Evolutionary conservation across 1,139 yeast species (phyloP).

Genomic region (Hansenula sp.): DNA sequence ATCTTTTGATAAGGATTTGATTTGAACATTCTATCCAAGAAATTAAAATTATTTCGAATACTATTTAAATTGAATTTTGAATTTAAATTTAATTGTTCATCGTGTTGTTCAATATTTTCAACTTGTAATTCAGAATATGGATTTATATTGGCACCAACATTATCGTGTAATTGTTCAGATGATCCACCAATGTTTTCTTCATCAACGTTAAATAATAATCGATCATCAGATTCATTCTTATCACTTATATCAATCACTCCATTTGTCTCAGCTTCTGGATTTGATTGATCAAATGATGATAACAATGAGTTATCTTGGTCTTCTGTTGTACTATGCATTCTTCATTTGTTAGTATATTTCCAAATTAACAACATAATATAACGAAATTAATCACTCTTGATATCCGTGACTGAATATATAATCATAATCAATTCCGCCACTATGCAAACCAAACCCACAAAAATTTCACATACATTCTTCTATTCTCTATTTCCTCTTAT

Average conservation of each 20-base stretch:
- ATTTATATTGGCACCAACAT: not conserved
- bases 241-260: not conserved
- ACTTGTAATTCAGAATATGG: not conserved
- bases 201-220: not conserved
- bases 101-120: not conserved
- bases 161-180: not conserved
- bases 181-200: not conserved
- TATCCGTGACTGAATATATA: no score
- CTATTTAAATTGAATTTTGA: constrained; percentile 7
- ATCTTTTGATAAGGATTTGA: constrained; percentile 5
- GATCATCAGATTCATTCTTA: constrained; percentile 1
- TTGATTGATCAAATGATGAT: not conserved
- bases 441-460: no score
- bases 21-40: constrained; percentile 31
- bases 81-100: not conserved
- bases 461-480: no score
- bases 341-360: not conserved
- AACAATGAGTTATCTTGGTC: not conserved
- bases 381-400: no score
- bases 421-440: no score
- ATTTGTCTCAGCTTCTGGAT: not conserved
- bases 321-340: not conserved
- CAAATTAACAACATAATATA: not conserved
- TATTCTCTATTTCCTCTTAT: no score
- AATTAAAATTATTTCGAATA: constrained; percentile 27